Base-by-base conservation (phyloP, 139 green algal species). In the Pedinophyceae sp. region DNA sequence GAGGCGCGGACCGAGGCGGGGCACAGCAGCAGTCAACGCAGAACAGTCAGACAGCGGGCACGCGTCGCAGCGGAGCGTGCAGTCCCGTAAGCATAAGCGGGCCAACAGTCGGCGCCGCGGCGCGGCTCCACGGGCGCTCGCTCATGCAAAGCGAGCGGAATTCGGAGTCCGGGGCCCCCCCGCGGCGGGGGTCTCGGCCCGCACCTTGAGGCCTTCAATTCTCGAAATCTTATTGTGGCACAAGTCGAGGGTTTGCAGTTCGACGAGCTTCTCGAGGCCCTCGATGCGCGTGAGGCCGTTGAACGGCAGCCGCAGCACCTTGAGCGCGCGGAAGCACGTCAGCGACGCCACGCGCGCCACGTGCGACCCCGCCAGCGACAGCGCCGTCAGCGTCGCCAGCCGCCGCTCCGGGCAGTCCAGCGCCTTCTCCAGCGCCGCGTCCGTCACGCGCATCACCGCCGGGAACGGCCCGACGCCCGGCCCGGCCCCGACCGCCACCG, bases 221-320 rank as follows among this genome's bases (percentile, higher is more conserved):
- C 68, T 57, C 28, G 26, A 3, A 3, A 81, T 66, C 56, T 69
- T 62, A 57, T 86, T 86, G 30, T 50, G 54, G 25, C 60, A 62
- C 22, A 82, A 64, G 30, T 80, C 66, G 30, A 86, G 61, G n/a
- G 67, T 51, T 20, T 40, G 34, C 20, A 86, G 63, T 3, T 5
- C n/a, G 2, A 29, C 26, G 2, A 76, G 57, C 0, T 65, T 65
- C 58, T 73, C 57, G 3, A 68, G 48, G 24, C 64, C 69, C 47
- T 76, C 65, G 16, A 76, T 63, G 17, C 56, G 51, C 19, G 24
- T 26, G 5, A 85, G 64, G 30, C 45, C 47, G 52, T 85, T 85
- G 71, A 73, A 75, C 29, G 48, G 63, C 29, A 82, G 60, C 47
- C 78, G 73, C 23, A 84, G 55, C 1, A 23, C 19, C 17, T 47